These are phyloP conservation scores for Linnemannia exigua DNA, from an alignment of 192 early-diverging fungal species.

Conservation along the genomic window DNA sequence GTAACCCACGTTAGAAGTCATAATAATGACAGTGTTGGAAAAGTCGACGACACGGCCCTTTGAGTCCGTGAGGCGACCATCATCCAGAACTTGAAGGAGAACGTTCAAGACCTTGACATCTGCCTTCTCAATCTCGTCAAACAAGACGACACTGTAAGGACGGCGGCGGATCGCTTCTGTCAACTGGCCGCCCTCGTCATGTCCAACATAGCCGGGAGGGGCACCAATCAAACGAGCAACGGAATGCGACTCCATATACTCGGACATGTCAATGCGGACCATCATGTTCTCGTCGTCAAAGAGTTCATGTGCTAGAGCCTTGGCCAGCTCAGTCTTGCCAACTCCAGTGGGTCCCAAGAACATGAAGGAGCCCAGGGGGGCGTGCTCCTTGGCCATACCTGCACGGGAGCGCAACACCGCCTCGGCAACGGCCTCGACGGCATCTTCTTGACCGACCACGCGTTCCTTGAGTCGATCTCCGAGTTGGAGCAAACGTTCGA, in stretches of 20 bases:
- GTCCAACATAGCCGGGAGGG: slow-evolving; percentile 97
- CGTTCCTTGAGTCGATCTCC: slow-evolving; percentile 82
- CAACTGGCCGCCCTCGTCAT: slow-evolving; percentile 96
- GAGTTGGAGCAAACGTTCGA: slow-evolving; percentile 87
- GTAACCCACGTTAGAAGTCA: slow-evolving; percentile 93
- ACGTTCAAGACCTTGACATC: slow-evolving; percentile 87
- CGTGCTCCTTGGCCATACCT: slow-evolving; percentile 83
- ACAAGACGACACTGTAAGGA: slow-evolving; percentile 94
- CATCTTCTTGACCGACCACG: slow-evolving; percentile 94
- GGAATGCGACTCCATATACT: slow-evolving; percentile 95
- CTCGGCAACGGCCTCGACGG: slow-evolving; percentile 91
- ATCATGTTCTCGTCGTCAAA: slow-evolving; percentile 98
- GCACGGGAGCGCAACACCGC: slow-evolving; percentile 93
- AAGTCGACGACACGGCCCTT: slow-evolving; percentile 95
- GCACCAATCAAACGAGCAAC: slow-evolving; percentile 94
- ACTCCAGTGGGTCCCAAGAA: slow-evolving; percentile 98
- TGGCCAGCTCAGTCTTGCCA: slow-evolving; percentile 91
- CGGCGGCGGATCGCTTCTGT: slow-evolving; percentile 93
- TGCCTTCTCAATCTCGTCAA: slow-evolving; percentile 99
- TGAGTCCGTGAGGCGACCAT: slow-evolving; percentile 93
- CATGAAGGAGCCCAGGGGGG: slow-evolving; percentile 93
- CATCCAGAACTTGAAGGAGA: slow-evolving; percentile 90
- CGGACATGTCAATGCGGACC: slow-evolving; percentile 98
- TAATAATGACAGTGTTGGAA: slow-evolving; percentile 95
- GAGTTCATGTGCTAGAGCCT: slow-evolving; percentile 86